Conservation (phyloP, 2,329 filamentous ascomycete species). For the Paraconiothyrium brasiliense region DNA sequence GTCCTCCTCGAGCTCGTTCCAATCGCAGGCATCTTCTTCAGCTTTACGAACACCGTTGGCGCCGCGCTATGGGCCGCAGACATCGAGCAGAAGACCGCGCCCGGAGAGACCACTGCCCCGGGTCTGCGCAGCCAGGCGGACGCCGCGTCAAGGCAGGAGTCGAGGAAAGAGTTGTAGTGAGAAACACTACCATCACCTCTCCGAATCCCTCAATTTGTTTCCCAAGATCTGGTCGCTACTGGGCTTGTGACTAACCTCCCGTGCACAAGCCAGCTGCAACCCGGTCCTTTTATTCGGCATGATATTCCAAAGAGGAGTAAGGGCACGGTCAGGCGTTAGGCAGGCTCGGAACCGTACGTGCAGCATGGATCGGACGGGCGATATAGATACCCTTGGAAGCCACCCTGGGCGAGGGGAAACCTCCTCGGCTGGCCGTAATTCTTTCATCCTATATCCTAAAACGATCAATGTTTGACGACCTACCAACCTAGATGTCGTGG, state of each 20-base stretch:
- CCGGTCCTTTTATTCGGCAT: constrained; percentile 16
- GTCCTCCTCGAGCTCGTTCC: constrained; percentile 87
- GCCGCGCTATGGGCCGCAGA: constrained; percentile 95
- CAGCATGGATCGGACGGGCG: constrained; percentile 23
- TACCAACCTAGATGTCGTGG: too few relatives aligned
- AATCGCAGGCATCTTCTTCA: constrained; percentile 81
- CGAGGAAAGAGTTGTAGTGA: constrained; percentile 47
- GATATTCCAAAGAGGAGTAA: constrained; percentile 15
- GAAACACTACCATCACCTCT: neutral
- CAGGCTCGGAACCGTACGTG: constrained; percentile 14
- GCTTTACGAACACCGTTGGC: constrained; percentile 91
- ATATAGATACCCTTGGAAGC: constrained; percentile 48
- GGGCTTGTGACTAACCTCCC: constrained; percentile 7
- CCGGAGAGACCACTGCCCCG: constrained; percentile 43
- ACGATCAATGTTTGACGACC: too few relatives aligned
- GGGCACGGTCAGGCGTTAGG: constrained; percentile 11
- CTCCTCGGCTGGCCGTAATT: constrained; percentile 36
- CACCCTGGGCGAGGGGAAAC: constrained; percentile 44
- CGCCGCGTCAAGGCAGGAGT: constrained; percentile 40
- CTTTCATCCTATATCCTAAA: too few relatives aligned
- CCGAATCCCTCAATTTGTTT: neutral
- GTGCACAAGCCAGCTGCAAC: constrained; percentile 10
- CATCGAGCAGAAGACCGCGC: constrained; percentile 64
- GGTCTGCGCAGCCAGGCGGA: constrained; percentile 49
- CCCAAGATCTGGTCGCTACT: too few relatives aligned